Evolutionary conservation across 441 rosid species (phyloP).

Genomic region (Rhodomyrtus psidioides): DNA sequence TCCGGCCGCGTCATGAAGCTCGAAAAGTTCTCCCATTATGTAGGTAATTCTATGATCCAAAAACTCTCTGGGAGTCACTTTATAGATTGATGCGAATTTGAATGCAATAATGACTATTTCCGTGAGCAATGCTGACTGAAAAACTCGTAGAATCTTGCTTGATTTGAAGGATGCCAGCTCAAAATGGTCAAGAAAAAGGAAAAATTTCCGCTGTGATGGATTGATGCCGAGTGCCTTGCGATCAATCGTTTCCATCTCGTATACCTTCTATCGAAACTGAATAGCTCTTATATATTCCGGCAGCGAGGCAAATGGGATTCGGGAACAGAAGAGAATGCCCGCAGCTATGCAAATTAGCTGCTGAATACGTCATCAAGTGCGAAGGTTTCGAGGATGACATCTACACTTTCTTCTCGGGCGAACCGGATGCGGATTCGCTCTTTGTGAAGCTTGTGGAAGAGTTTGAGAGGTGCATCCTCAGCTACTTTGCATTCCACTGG

Average conservation of each 20-base stretch:
- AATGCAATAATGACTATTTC: not conserved
- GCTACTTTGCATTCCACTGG: slow-evolving; percentile 97
- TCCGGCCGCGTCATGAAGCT: slow-evolving; percentile 54
- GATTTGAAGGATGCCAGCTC: not conserved
- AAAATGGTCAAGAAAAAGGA: not conserved
- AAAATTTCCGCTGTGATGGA: not conserved
- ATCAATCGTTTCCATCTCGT: not conserved
- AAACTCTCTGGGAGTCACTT: not conserved
- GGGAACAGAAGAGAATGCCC: slow-evolving; percentile 84
- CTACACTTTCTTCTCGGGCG: slow-evolving; percentile 57
- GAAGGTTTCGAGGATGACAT: slow-evolving; percentile 79
- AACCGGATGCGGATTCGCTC: slow-evolving; percentile 78
- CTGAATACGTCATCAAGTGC: slow-evolving; percentile 66
- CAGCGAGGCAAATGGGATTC: slow-evolving; percentile 96
- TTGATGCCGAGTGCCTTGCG: not conserved
- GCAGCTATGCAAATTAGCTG: slow-evolving; percentile 70
- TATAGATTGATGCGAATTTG: not conserved
- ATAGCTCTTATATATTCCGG: not conserved
- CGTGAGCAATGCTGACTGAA: not conserved
- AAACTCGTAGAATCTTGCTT: not conserved
- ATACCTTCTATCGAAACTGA: not conserved
- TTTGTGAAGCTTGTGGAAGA: slow-evolving; percentile 91
- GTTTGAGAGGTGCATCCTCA: slow-evolving; percentile 92
- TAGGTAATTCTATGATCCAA: slow-evolving; percentile 41
- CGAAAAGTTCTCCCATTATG: slow-evolving; percentile 95